Conservation (phyloP, 768 basidiomycete species). For the Coprinellus aureogranulatus region DNA sequence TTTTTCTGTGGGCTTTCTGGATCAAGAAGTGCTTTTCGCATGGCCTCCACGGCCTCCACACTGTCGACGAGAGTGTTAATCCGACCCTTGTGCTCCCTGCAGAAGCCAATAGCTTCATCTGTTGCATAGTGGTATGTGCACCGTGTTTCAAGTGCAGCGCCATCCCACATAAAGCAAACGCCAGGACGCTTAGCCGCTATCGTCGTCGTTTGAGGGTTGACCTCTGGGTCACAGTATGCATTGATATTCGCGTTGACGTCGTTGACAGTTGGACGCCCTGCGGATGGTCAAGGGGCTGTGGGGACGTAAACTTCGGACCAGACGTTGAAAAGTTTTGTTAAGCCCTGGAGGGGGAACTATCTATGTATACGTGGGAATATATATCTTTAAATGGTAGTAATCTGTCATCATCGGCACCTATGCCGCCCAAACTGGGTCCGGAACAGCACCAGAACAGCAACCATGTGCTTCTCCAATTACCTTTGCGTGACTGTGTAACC, state of each 20-base stretch:
- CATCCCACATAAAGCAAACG: conserved; percentile 8
- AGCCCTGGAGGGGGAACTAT: too few relatives aligned
- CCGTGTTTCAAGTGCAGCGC: conserved; percentile 1
- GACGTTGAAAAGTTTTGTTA: too few relatives aligned
- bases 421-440: too few relatives aligned
- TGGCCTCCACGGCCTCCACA: background rate
- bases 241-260: conserved; percentile 16
- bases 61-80: background rate
- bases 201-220: background rate
- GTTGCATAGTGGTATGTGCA: background rate
- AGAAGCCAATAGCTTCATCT: background rate
- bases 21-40: background rate
- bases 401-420: too few relatives aligned
- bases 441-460: too few relatives aligned
- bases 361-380: too few relatives aligned
- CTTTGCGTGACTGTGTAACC: too few relatives aligned
- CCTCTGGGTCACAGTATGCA: conserved; percentile 6
- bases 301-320: too few relatives aligned
- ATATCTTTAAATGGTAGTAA: too few relatives aligned
- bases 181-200: conserved; percentile 13
- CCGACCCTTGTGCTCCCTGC: background rate
- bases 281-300: conserved; percentile 3
- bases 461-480: too few relatives aligned
- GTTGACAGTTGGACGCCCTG: conserved; percentile 4
- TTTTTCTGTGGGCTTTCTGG: background rate